phyloP scores from a whole-genome alignment of 2,329 filamentous ascomycete species.

The Pezicula carpinea region DNA sequence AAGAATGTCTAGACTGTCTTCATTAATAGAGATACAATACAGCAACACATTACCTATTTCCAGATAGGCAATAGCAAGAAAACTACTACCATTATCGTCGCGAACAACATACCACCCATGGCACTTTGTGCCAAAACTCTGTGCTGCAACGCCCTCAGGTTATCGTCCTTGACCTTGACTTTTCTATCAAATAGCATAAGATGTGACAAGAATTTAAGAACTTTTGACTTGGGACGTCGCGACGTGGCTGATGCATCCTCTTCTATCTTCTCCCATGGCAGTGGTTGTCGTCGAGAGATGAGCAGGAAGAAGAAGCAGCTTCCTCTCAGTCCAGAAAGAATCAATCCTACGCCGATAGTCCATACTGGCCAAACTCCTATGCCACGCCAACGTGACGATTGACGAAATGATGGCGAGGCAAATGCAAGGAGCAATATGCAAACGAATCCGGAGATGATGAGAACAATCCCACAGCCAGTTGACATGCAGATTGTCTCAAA shows the following conservation, averaged over 20 bases:
- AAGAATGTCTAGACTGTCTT: no score
- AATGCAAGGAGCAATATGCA: conserved; percentile 36
- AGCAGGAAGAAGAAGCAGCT: conserved; percentile 44
- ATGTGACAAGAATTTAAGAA: conserved; percentile 28
- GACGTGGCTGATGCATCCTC: conserved; percentile 23
- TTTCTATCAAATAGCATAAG: conserved; percentile 45
- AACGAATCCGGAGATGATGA: conserved; percentile 36
- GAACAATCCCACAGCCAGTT: conserved; percentile 37
- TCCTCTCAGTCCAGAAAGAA: conserved; percentile 40
- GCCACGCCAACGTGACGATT: conserved; percentile 35
- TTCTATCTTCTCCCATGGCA: conserved; percentile 45
- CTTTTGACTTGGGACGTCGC: conserved; percentile 8
- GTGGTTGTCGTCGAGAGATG: conserved; percentile 39
- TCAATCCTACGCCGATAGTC: conserved; percentile 38
- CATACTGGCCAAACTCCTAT: conserved; percentile 42
- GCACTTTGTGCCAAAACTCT: conserved; percentile 34
- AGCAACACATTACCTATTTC: conserved; percentile 25
- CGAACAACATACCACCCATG: background rate
- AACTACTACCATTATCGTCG: background rate
- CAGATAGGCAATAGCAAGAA: conserved; percentile 42
- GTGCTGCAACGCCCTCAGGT: conserved; percentile 38
- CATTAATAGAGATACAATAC: no score
- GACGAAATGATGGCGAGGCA: conserved; percentile 31
- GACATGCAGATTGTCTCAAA: conserved; percentile 44
- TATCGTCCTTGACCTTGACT: conserved; percentile 38